Conservation (phyloP, 2,329 filamentous ascomycete species). For the Trichoderma arundinaceum region DNA sequence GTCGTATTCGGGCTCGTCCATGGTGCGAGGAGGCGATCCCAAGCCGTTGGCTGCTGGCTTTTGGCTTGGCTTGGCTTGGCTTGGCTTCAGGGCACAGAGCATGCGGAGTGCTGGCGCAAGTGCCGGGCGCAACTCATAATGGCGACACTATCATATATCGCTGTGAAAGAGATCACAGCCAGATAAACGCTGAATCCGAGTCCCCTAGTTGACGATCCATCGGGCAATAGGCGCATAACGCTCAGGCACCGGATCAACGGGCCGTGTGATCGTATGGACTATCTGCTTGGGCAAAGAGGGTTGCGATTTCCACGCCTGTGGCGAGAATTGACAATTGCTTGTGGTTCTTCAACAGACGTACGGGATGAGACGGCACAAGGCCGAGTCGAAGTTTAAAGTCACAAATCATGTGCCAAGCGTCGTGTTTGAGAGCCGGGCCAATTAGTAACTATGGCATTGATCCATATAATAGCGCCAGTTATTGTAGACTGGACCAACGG, state of each 20-base stretch:
- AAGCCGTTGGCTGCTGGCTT: background rate
- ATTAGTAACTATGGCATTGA: constrained; percentile 36
- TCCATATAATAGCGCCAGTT: no score
- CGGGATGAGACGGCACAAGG: no score
- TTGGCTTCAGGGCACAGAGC: no score
- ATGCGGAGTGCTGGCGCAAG: no score
- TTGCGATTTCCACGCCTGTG: no score
- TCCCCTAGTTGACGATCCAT: constrained; percentile 6
- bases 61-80: background rate
- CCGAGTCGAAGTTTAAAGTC: no score
- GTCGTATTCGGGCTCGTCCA: constrained; percentile 7
- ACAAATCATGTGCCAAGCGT: background rate
- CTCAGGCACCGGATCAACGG: constrained; percentile 22
- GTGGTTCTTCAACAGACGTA: no score
- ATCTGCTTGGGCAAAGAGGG: background rate
- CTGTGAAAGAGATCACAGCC: background rate
- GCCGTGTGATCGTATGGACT: background rate
- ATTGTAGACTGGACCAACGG: background rate
- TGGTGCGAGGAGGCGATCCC: background rate
- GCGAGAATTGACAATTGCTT: no score
- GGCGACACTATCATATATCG: background rate
- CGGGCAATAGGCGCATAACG: background rate
- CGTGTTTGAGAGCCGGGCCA: background rate
- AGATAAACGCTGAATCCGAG: no score
- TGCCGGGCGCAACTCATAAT: no score